Conservation (phyloP, 2,329 filamentous ascomycete genomes). For the Epichloe gansuensis region DNA sequence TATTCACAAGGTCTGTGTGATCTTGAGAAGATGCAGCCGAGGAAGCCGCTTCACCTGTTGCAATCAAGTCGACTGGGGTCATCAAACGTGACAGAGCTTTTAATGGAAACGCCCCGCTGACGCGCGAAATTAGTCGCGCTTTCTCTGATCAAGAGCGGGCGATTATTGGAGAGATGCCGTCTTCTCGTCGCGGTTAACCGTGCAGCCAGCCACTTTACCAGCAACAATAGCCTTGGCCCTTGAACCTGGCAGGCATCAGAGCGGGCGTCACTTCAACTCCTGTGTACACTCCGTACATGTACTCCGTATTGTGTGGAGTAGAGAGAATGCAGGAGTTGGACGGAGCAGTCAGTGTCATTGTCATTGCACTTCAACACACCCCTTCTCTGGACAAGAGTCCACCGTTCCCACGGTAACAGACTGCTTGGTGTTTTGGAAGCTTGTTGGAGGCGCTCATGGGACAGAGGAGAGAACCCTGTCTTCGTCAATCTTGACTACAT, state of each 20-base stretch:
- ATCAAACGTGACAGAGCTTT: background rate
- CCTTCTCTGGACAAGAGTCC: background rate
- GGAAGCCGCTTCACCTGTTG: too few relatives aligned
- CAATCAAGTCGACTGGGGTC: background rate
- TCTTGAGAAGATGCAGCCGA: too few relatives aligned
- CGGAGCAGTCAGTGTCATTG: background rate
- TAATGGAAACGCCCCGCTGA: background rate
- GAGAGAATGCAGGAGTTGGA: background rate
- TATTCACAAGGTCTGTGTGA: background rate
- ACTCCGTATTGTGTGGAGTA: background rate
- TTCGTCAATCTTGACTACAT: background rate
- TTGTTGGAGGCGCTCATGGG: background rate
- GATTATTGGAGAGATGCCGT: conserved; percentile 1
- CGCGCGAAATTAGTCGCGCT: conserved; percentile 4
- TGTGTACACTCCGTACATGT: background rate
- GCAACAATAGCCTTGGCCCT: background rate
- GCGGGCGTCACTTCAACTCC: background rate
- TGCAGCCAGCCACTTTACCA: background rate
- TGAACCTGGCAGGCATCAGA: background rate
- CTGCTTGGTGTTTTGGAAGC: too few relatives aligned
- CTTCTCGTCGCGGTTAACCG: background rate
- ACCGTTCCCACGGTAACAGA: background rate
- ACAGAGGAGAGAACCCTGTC: background rate
- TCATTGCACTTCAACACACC: background rate
- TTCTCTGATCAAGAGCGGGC: background rate